Conservation (phyloP, 495 filamentous ascomycete species). For the Talaromyces trachyspermus region DNA sequence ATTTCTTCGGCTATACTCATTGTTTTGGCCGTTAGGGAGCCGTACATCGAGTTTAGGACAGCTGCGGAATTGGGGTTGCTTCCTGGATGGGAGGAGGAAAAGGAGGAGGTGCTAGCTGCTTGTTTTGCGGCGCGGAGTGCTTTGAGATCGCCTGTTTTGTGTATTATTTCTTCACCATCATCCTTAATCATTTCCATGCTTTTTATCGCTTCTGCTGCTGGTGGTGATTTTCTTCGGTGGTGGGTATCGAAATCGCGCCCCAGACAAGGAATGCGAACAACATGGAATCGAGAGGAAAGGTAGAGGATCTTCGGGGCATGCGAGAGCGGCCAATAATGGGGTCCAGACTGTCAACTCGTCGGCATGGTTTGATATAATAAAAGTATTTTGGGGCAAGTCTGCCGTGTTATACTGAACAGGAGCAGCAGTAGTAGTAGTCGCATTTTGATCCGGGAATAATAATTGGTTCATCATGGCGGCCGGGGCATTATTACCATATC, state of each 20-base stretch:
- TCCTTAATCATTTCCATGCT: no score
- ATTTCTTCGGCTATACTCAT: constrained; percentile 55
- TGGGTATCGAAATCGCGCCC: constrained; percentile 63
- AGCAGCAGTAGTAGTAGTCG: no score
- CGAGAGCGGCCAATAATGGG: constrained; percentile 72
- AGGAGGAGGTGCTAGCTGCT: constrained; percentile 26
- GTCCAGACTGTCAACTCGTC: constrained; percentile 97
- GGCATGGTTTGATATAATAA: constrained; percentile 94
- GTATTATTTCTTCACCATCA: no score
- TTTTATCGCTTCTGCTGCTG: no score
- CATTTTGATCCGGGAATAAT: no score
- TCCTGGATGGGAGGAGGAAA: constrained; percentile 23
- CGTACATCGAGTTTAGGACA: constrained; percentile 52
- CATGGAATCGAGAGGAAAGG: constrained; percentile 92
- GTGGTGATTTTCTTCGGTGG: constrained; percentile 42
- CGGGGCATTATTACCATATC: neutral
- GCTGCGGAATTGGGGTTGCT: constrained; percentile 15
- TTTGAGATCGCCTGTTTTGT: constrained; percentile 37
- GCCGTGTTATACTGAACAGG: constrained; percentile 56
- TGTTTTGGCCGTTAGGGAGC: constrained; percentile 66
- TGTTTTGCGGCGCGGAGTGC: constrained; percentile 28
- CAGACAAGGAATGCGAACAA: constrained; percentile 82
- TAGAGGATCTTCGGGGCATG: constrained; percentile 39
- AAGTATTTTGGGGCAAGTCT: constrained; percentile 64
- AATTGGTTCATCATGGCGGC: no score